Evolutionary conservation across 768 basidiomycete species (phyloP).

Genomic region (Hygrocybe punicea): DNA sequence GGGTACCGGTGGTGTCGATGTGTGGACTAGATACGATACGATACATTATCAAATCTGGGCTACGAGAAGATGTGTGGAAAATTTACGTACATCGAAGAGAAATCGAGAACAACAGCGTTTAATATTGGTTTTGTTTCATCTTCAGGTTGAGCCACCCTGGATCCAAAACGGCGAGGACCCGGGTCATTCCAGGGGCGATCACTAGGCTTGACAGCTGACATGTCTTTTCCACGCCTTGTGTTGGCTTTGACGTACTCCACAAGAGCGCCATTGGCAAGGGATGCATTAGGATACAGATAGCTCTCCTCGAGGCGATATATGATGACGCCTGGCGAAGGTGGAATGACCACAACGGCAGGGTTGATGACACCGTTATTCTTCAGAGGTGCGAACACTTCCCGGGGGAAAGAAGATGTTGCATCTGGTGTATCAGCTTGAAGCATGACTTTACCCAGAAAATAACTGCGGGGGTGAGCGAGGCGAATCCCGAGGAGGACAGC

Average conservation of each 20-base stretch:
- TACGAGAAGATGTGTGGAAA: not conserved
- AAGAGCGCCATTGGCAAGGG: slow-evolving; percentile 62
- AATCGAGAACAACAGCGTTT: slow-evolving; percentile 88
- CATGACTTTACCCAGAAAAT: slow-evolving; percentile 85
- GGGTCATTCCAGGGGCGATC: slow-evolving; percentile 96
- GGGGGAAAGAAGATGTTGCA: slow-evolving; percentile 32
- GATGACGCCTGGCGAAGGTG: slow-evolving; percentile 82
- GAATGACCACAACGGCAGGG: slow-evolving; percentile 63
- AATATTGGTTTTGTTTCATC: slow-evolving; percentile 62
- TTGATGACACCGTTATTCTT: slow-evolving; percentile 58
- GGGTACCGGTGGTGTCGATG: slow-evolving; percentile 88
- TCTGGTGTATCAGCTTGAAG: slow-evolving; percentile 45
- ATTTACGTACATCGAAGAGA: slow-evolving; percentile 67
- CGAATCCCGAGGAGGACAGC: slow-evolving; percentile 78
- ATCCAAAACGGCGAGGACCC: slow-evolving; percentile 55
- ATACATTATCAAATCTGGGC: not conserved
- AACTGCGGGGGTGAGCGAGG: slow-evolving; percentile 80
- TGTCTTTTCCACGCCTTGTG: slow-evolving; percentile 74
- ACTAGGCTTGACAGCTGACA: slow-evolving; percentile 54
- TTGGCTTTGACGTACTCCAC: slow-evolving; percentile 78
- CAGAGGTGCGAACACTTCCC: slow-evolving; percentile 86
- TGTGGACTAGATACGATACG: slow-evolving; percentile 53
- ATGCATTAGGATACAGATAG: slow-evolving; percentile 80
- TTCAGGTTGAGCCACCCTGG: slow-evolving; percentile 35
- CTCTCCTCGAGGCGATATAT: slow-evolving; percentile 92